Evolutionary conservation across 805 yeast species (phyloP).

Genomic region (Brettanomyces bruxellensis): DNA sequence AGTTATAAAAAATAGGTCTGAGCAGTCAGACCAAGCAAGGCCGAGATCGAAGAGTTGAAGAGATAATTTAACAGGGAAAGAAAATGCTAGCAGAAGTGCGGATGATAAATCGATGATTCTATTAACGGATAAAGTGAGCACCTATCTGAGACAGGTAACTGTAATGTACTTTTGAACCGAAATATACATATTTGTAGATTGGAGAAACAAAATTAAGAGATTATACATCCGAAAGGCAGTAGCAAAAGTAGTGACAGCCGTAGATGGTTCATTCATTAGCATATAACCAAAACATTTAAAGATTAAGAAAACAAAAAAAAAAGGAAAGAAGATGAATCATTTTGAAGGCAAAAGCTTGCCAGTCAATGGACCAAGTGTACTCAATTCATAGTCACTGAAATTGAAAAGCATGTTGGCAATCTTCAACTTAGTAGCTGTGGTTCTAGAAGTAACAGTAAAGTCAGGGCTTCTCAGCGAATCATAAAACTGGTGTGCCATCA

Average conservation of each 20-base stretch:
- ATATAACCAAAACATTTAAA: not conserved
- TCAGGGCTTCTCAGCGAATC: slow-evolving; percentile 64
- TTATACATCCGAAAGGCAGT: not conserved
- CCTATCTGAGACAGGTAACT: no score
- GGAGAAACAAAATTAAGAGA: no score
- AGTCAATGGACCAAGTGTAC: slow-evolving; percentile 19
- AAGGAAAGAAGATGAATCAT: not conserved
- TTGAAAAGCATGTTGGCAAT: slow-evolving; percentile 45
- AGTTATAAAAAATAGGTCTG: slow-evolving; percentile 1
- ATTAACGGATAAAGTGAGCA: no score
- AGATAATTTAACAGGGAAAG: no score
- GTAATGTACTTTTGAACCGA: no score
- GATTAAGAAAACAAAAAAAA: not conserved
- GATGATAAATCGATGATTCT: no score
- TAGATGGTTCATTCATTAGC: not conserved
- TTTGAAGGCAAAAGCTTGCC: slow-evolving; percentile 14
- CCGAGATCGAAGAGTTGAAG: not conserved
- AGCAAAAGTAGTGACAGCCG: not conserved
- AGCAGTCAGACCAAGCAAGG: not conserved
- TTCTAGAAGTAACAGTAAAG: slow-evolving; percentile 28
- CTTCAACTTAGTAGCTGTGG: slow-evolving; percentile 26
- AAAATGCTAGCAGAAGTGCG: no score
- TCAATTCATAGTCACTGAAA: slow-evolving; percentile 58
- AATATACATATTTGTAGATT: no score
- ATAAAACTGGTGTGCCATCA: slow-evolving; percentile 83